phyloP scores from a whole-genome alignment of 371 early-diverging fungal species.

The Gilbertella persicaria region DNA sequence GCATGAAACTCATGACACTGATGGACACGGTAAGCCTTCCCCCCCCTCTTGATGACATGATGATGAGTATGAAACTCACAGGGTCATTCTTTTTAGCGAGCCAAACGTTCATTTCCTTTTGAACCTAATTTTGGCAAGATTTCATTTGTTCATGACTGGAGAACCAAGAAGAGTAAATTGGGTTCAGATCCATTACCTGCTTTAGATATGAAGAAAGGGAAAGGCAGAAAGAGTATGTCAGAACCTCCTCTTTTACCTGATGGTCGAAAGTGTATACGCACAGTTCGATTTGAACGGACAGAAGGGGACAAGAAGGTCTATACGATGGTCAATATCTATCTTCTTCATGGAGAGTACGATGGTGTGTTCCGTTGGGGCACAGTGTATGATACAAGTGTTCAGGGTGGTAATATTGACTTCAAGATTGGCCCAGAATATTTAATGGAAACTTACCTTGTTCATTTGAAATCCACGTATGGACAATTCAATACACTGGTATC shows the following conservation, averaged over 20 bases:
- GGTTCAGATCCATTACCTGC: slow-evolving; percentile 51
- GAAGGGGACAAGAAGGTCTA: slow-evolving; percentile 55
- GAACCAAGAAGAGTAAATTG: slow-evolving; percentile 49
- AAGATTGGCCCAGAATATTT: slow-evolving; percentile 60
- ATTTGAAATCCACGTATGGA: slow-evolving; percentile 56
- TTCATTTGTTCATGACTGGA: slow-evolving; percentile 66
- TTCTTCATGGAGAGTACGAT: slow-evolving; percentile 48
- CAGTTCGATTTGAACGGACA: slow-evolving; percentile 60
- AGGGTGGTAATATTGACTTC: slow-evolving; percentile 62
- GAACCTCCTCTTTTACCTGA: slow-evolving; percentile 48
- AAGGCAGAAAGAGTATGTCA: slow-evolving; percentile 34
- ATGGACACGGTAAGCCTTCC: slow-evolving; percentile 55
- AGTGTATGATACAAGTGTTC: slow-evolving; percentile 51
- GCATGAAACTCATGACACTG: slow-evolving; percentile 59
- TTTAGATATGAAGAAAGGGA: slow-evolving; percentile 57
- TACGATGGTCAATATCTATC: slow-evolving; percentile 56
- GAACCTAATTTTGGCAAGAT: slow-evolving; percentile 61
- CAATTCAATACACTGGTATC: slow-evolving; percentile 52
- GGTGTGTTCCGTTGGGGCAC: slow-evolving; percentile 66
- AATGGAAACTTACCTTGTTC: slow-evolving; percentile 57
- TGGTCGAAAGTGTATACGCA: slow-evolving; percentile 57
- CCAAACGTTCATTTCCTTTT: slow-evolving; percentile 49
- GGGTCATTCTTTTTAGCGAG: slow-evolving; percentile 32
- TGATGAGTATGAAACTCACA: not conserved
- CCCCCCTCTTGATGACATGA: not conserved